A percentile compares a stretch with the other conserved stretches of the same genome.
Conservation (phyloP, 768 basidiomycete genomes). For the Russula earlei region DNA sequence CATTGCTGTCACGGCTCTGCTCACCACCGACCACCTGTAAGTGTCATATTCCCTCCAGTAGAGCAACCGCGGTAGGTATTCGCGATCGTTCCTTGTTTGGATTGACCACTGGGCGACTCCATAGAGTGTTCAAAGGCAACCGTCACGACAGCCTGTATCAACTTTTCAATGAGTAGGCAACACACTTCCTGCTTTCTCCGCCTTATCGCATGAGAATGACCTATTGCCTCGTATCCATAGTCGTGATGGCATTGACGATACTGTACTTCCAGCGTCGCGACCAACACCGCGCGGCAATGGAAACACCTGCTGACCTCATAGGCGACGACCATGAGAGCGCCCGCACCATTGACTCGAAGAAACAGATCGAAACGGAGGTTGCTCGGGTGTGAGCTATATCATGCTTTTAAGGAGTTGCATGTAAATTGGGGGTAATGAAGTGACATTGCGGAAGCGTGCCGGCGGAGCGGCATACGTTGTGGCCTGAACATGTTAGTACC, state of each 20-base stretch:
- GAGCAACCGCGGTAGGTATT: slow-evolving; percentile 28
- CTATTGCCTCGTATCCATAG: background rate
- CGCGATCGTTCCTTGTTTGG: background rate
- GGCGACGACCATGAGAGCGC: background rate
- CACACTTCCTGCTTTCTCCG: background rate
- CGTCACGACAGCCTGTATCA: slow-evolving; percentile 28
- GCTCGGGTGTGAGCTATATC: background rate
- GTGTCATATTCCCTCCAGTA: slow-evolving; percentile 31
- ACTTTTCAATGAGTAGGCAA: slow-evolving; percentile 26
- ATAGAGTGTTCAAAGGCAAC: slow-evolving; percentile 29
- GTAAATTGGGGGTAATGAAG: background rate
- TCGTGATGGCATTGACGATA: background rate
- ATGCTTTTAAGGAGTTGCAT: background rate
- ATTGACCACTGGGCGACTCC: background rate
- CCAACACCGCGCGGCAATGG: background rate
- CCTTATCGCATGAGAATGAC: background rate
- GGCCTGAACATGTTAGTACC: no score
- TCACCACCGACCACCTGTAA: slow-evolving; percentile 3
- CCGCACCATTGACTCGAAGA: background rate
- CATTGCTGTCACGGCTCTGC: background rate
- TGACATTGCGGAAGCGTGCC: no score
- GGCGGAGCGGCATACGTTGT: no score
- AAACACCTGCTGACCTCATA: background rate
- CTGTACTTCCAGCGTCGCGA: slow-evolving; percentile 9
- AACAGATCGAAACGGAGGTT: background rate